Base-by-base conservation (phyloP, 2,329 filamentous ascomycete genomes). In the Fusarium tanahbumbuense region DNA sequence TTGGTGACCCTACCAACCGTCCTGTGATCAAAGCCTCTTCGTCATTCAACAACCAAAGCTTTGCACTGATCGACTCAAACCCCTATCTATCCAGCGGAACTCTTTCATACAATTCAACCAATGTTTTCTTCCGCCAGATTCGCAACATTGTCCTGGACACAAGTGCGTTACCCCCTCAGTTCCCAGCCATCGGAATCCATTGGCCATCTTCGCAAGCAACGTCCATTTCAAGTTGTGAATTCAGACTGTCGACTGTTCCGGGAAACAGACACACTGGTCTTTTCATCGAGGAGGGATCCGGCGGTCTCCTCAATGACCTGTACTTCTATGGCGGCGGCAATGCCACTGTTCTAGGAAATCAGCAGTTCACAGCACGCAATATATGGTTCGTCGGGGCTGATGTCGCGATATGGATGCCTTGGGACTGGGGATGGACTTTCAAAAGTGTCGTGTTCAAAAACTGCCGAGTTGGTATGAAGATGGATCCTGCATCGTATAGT, bases 371-470 rank as follows among this genome's bases (percentile, higher is more conserved):
- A 16, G 88, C 89, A 52, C 85, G 89, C 27, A 92, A 93, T 75
- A 75, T 92, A 70, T 89, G 85, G 23, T 91, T 93, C 79, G 87
- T 86, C 72, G 83, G 86, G 64, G 87, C 88, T 70, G 82, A 89
- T 72, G 91, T 89, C 13, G 92, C 89, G 48, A 88, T 93, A 61
- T 87, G 86, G 77, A 89, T 92, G 82, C 86, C 91, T 67, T 93
- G 91, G 91, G 88, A 91, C 77, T 93, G 91, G 92, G 87, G 88
- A 2, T 93, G 90, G 89, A 90, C 88, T 8, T 92, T 92, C 82
- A 91, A 92, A 79, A 88, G 86, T 23, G 76, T 92, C 22, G 82
- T 79, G 27, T 87, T 93, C 78, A 85, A 88, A 74, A 84, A 91
- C 75, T 92, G 89, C 75, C 81, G 81, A 12, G 83, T 92, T 32